Conservation (phyloP, 1,284 basidiomycete genomes). For the Ustilago vetiveriae region DNA sequence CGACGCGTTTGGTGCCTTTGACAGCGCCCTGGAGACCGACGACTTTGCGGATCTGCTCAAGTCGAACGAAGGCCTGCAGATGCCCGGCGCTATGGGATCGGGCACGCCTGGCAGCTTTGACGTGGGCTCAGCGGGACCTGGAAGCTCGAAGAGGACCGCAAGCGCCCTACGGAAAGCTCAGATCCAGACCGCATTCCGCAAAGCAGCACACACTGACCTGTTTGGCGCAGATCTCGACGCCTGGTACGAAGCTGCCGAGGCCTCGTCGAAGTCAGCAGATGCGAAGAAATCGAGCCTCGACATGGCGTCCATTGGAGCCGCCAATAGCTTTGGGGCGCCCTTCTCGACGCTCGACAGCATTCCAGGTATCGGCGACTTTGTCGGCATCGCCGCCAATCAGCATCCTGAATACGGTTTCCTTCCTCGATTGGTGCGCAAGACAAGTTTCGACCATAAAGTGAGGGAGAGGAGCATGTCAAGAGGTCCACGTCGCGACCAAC, state of each 20-base stretch:
- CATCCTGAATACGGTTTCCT: constrained; percentile 66
- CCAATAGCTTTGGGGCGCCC: constrained; percentile 52
- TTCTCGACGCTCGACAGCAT: constrained; percentile 63
- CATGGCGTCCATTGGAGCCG: constrained; percentile 60
- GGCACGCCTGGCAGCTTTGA: constrained; percentile 11
- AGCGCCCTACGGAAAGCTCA: constrained; percentile 44
- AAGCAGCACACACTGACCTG: constrained; percentile 57
- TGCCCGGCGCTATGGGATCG: constrained; percentile 7
- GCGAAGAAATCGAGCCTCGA: constrained; percentile 48
- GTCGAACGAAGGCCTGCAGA: constrained; percentile 10
- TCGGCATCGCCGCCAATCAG: constrained; percentile 62
- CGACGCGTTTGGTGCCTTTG: constrained; percentile 33
- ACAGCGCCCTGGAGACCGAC: constrained; percentile 43
- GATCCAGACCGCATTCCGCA: constrained; percentile 57
- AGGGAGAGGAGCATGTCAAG: constrained; percentile 61
- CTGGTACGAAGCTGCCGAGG: constrained; percentile 29
- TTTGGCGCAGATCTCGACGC: constrained; percentile 52
- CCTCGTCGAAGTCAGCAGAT: constrained; percentile 16
- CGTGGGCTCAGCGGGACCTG: constrained; percentile 12
- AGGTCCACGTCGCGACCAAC: constrained; percentile 45
- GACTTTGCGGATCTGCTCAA: constrained; percentile 36
- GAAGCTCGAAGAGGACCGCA: constrained; percentile 20
- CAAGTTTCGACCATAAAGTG: constrained; percentile 66
- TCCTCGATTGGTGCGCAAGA: constrained; percentile 65
- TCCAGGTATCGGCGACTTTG: constrained; percentile 64